A percentile compares a stretch with the other conserved stretches of the same genome.
These are phyloP conservation scores for Aspergillus carbonarius DNA, from an alignment of 2,329 filamentous ascomycete species.

Conservation along the genomic window DNA sequence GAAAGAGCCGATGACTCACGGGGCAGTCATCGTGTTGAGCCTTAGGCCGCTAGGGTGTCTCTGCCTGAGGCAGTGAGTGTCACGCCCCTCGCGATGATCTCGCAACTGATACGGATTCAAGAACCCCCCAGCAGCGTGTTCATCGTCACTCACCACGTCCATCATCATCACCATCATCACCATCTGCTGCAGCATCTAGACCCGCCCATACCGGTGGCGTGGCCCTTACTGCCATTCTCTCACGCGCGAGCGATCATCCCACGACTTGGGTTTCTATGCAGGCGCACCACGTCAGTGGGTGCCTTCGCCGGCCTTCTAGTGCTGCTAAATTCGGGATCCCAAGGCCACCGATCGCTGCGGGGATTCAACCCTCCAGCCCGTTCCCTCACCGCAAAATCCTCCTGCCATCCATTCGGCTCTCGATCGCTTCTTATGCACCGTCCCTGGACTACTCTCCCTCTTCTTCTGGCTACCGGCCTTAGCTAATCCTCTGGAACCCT, in stretches of 20 bases:
- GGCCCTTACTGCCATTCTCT: background rate
- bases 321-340: slow-evolving; percentile 5
- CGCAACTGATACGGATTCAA: no score
- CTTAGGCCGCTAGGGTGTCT: background rate
- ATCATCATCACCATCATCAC: slow-evolving; percentile 3
- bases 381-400: slow-evolving; percentile 22
- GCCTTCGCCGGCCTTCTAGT: slow-evolving; percentile 19
- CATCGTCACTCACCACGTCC: background rate
- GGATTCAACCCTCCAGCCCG: slow-evolving; percentile 13
- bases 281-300: slow-evolving; percentile 25
- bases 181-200: slow-evolving; percentile 5
- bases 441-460: slow-evolving; percentile 11
- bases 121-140: no score
- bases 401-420: background rate
- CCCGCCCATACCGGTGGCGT: background rate
- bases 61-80: background rate
- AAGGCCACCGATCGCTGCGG: slow-evolving; percentile 15
- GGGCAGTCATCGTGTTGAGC: background rate
- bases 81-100: background rate
- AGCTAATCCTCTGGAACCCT: background rate
- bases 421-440: slow-evolving; percentile 15
- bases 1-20: background rate
- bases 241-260: background rate
- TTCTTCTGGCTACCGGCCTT: slow-evolving; percentile 4
- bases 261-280: slow-evolving; percentile 31